Evolutionary conservation across 2,329 filamentous ascomycete species (phyloP).

Genomic region (Plenodomus tracheiphilus): DNA sequence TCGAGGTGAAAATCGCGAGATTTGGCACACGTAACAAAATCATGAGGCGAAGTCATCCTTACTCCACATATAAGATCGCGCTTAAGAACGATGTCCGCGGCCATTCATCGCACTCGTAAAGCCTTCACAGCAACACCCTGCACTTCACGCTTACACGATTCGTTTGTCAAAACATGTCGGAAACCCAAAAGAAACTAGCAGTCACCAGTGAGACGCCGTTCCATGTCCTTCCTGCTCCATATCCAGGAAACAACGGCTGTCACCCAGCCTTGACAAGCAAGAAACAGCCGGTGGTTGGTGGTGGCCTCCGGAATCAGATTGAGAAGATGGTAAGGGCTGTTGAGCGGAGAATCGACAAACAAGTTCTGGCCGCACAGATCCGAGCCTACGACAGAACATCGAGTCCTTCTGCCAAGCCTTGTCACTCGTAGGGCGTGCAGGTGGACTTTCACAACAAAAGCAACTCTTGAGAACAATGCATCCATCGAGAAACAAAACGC

Average conservation of each 20-base stretch:
- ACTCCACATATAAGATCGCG: too few relatives aligned
- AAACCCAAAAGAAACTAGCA: neutral
- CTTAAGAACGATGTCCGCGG: too few relatives aligned
- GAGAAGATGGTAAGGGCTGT: conserved; percentile 7
- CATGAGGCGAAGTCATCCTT: neutral
- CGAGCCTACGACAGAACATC: conserved; percentile 9
- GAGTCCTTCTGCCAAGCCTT: neutral
- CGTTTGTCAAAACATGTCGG: neutral
- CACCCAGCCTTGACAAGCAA: neutral
- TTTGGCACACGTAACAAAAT: neutral
- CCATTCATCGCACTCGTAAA: too few relatives aligned
- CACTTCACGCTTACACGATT: too few relatives aligned
- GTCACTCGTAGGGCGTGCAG: neutral
- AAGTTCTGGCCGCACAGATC: conserved; percentile 16
- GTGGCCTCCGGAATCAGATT: conserved; percentile 12
- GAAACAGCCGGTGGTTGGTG: conserved; percentile 1
- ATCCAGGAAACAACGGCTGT: neutral
- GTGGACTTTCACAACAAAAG: neutral
- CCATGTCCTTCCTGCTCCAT: neutral
- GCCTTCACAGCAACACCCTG: too few relatives aligned
- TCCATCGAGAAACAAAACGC: too few relatives aligned
- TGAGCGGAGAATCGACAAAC: conserved; percentile 15
- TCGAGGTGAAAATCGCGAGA: neutral
- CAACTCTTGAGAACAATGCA: neutral
- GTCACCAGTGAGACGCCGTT: neutral